These are phyloP conservation scores for Talaromyces sp. DNA, from an alignment of 2,329 filamentous ascomycete genomes.

Conservation along the genomic window DNA sequence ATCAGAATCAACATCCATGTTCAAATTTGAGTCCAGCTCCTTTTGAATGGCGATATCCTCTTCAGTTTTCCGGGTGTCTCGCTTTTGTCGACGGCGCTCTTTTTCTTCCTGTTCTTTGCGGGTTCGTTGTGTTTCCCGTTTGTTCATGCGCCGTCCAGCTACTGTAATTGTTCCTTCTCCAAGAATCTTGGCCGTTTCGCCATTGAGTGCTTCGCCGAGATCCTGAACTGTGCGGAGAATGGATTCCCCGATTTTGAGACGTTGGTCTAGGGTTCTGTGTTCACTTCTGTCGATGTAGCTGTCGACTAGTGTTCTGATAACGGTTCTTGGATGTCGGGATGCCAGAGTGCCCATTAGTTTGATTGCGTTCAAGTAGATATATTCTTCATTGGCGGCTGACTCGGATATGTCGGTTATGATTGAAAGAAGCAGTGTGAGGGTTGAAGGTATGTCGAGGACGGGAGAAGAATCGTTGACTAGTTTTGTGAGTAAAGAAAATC, in stretches of 20 bases:
- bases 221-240: slow-evolving; percentile 46
- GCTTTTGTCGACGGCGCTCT: slow-evolving; percentile 29
- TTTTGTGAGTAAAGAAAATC: slow-evolving; percentile 43
- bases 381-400: slow-evolving; percentile 41
- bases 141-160: slow-evolving; percentile 42
- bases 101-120: slow-evolving; percentile 33
- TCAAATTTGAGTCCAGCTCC: no score
- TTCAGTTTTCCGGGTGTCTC: slow-evolving; percentile 29
- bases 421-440: slow-evolving; percentile 43
- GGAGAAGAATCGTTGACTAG: slow-evolving; percentile 46
- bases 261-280: slow-evolving; percentile 40
- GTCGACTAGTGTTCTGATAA: slow-evolving; percentile 44
- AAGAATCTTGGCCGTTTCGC: slow-evolving; percentile 41
- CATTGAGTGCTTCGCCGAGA: slow-evolving; percentile 40
- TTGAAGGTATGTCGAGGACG: slow-evolving; percentile 48
- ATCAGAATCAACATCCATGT: slow-evolving; percentile 39
- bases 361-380: slow-evolving; percentile 48
- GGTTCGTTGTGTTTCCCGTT: slow-evolving; percentile 36
- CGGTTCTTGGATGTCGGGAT: slow-evolving; percentile 45
- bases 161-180: slow-evolving; percentile 44
- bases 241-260: slow-evolving; percentile 46
- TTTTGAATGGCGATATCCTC: slow-evolving; percentile 28
- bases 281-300: slow-evolving; percentile 44
- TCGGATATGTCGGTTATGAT: slow-evolving; percentile 40
- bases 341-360: slow-evolving; percentile 45